Evolutionary conservation across 1,284 basidiomycete species (phyloP), one percentile per base, ranked within the genome.

Genomic region (Peniophora sp.): DNA sequence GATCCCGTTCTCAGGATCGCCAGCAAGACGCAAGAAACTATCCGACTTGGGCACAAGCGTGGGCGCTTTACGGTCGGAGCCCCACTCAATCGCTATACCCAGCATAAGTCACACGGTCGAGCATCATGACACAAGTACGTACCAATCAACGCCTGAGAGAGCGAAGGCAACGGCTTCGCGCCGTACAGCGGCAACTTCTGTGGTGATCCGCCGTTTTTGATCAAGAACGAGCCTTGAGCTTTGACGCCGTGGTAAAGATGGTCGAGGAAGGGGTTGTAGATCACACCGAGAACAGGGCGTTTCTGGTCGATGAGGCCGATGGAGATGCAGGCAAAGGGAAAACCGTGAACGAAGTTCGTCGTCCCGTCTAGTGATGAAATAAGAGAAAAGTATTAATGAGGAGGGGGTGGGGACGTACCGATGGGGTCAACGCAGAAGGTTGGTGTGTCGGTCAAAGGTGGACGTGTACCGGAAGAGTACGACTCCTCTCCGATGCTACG

Each of bases 381-480:
- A 32, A 5, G 27, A 12, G 27, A 32, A 6, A 12, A 32, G 5
- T 12, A 12, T 12, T 5, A 12, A 32, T 6, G 27, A 12, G 6
- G 45, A 41, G 32, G 43, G 46, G 38, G 19, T 49, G 47, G 24
- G 36, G n/a, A 22, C 69, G 49, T 52, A 80, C 85, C 86, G 52
- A 92, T 90, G 23, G 91, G 89, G 63, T 92, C 88, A 24, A 97
- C 92, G 64, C 94, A 93, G 72, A 88, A 98, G 0, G 92, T 97
- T 3, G 95, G 92, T 35, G 81, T 83, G 59, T 95, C 85, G 0
- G 90, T 92, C 50, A 97, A 67, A 23, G 81, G 72, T 19, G 82
- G 78, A 19, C 81, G 78, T 45, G 77, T 70, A 8, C 89, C 90
- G 3, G 85, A 81, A 1, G 89, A 82, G 53, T 84, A 85, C 36